Percentiles rank a stretch among this genome's conserved stretches.
These are phyloP conservation scores for Diaporthe australafricana DNA, from an alignment of 2,329 filamentous ascomycete genomes.

Conservation along the genomic window DNA sequence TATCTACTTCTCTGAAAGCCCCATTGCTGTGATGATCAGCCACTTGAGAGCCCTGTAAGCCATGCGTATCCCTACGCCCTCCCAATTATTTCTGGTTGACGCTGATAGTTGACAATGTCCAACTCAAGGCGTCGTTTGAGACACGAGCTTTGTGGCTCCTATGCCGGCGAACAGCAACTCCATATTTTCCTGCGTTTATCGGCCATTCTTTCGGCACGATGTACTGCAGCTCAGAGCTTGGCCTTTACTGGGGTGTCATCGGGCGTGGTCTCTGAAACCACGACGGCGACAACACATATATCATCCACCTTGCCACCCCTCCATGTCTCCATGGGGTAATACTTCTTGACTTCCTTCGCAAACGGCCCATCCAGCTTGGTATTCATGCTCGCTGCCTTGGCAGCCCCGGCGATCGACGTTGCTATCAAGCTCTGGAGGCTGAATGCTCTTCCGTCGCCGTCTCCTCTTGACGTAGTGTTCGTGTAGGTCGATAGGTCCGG, in stretches of 20 bases:
- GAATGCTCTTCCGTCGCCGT: constrained; percentile 41
- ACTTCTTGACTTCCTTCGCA: constrained; percentile 90
- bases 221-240: constrained; percentile 43
- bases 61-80: background rate
- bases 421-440: constrained; percentile 85
- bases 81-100: background rate
- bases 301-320: constrained; percentile 95
- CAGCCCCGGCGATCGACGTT: constrained; percentile 81
- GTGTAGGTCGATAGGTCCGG: constrained; percentile 68
- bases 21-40: background rate
- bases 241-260: constrained; percentile 41
- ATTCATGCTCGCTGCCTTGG: constrained; percentile 87
- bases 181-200: background rate
- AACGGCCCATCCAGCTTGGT: constrained; percentile 89
- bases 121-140: background rate
- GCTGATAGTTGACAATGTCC: background rate
- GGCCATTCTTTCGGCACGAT: background rate
- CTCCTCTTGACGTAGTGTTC: constrained; percentile 48
- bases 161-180: background rate
- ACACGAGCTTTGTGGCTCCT: background rate
- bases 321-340: constrained; percentile 88
- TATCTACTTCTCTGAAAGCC: background rate
- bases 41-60: background rate
- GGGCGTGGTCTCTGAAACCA: constrained; percentile 75
- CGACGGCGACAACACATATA: constrained; percentile 85